These are phyloP conservation scores for Apiotrichum akiyoshidainum DNA, from an alignment of 1,284 basidiomycete species.

Conservation along the genomic window DNA sequence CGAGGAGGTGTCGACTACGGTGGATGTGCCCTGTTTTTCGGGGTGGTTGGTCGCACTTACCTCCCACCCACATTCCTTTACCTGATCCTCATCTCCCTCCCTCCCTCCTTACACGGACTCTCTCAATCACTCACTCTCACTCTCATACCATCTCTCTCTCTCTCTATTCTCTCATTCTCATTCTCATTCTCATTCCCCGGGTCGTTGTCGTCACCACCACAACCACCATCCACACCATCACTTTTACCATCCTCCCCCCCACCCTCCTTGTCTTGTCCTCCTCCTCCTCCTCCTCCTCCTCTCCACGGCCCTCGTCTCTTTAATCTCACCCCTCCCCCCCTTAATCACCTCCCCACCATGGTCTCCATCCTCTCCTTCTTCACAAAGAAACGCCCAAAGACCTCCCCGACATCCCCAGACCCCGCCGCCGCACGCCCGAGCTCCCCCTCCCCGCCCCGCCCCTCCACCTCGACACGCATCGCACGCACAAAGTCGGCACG, in stretches of 20 bases:
- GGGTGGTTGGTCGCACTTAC: too few relatives aligned
- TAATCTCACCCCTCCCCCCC: not conserved
- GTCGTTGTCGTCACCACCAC: too few relatives aligned
- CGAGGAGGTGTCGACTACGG: too few relatives aligned
- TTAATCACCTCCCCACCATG: constrained; percentile 22
- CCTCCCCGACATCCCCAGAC: constrained; percentile 2
- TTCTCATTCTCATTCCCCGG: too few relatives aligned
- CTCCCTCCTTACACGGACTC: too few relatives aligned
- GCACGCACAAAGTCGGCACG: not conserved
- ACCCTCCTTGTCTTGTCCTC: not conserved
- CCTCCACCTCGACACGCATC: not conserved
- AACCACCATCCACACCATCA: not conserved
- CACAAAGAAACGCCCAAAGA: constrained; percentile 33
- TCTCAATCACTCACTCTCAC: too few relatives aligned
- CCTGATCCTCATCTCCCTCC: too few relatives aligned
- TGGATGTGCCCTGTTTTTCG: too few relatives aligned
- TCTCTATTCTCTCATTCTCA: not conserved
- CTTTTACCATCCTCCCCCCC: not conserved
- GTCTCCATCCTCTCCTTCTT: constrained; percentile 40
- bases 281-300: not conserved
- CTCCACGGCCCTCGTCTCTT: not conserved
- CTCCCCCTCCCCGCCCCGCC: constrained; percentile 9
- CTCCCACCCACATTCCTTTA: too few relatives aligned
- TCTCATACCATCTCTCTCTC: not conserved
- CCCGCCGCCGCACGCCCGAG: constrained; percentile 1